phyloP scores from a whole-genome alignment of 2,329 filamentous ascomycete species.

The Drechslerella coelobrocha region DNA sequence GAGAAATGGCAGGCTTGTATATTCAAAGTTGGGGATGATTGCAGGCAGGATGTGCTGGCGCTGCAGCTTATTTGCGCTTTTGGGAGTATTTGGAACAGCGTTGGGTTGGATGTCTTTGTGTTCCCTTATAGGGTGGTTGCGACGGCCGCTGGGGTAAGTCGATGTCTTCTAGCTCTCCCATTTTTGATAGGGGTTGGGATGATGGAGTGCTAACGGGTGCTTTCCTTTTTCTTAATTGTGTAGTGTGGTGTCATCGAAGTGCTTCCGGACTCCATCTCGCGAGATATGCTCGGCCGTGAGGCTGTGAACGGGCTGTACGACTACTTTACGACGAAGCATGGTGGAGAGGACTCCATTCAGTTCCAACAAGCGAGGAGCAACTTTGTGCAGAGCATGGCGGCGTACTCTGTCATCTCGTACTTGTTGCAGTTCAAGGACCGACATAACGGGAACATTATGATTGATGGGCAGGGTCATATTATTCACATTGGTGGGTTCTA shows the following conservation, averaged over 20 bases:
- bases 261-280: constrained; percentile 93
- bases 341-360: constrained; percentile 89
- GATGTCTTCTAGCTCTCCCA: background rate
- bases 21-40: constrained; percentile 99
- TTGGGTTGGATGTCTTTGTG: constrained; percentile 94
- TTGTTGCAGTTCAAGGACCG: constrained; percentile 98
- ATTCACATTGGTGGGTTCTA: constrained; percentile 72
- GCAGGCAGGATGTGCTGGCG: constrained; percentile 93
- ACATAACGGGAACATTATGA: constrained; percentile 99
- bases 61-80: constrained; percentile 98
- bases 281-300: constrained; percentile 97
- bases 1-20: constrained; percentile 99
- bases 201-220: background rate
- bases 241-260: constrained; percentile 95
- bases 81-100: constrained; percentile 92
- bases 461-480: constrained; percentile 95
- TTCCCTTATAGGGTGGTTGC: constrained; percentile 97
- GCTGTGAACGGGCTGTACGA: constrained; percentile 98
- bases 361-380: constrained; percentile 84
- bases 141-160: constrained; percentile 76
- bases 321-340: constrained; percentile 97
- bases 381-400: constrained; percentile 99
- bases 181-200: background rate
- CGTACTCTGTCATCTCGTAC: constrained; percentile 96
- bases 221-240: too few species aligned